Conservation (phyloP, 2,329 filamentous ascomycete species). For the Graphium sp. region DNA sequence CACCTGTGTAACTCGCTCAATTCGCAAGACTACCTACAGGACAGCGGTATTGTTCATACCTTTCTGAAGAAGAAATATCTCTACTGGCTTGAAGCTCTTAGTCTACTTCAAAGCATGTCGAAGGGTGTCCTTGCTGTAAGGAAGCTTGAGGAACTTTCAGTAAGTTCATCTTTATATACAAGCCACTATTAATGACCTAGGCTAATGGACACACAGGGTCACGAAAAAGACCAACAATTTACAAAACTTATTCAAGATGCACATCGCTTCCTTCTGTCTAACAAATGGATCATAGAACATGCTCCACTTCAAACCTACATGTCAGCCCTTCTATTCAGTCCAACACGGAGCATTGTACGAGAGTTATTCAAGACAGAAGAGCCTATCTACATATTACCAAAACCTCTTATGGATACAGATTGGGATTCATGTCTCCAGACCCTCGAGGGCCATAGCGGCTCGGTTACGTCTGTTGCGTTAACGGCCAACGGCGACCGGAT, state of each 20-base stretch:
- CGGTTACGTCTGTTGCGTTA: conserved; percentile 8
- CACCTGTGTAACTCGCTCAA: conserved; percentile 7
- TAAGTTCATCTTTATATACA: conserved; percentile 4
- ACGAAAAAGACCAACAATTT: conserved; percentile 3
- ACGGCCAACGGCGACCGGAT: conserved; percentile 4
- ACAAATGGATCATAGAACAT: conserved; percentile 10
- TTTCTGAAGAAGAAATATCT: conserved; percentile 18
- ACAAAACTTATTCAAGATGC: conserved; percentile 10
- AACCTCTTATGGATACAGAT: neutral
- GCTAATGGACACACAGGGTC: too few relatives aligned
- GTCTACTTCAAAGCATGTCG: conserved; percentile 11
- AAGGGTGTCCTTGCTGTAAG: conserved; percentile 9
- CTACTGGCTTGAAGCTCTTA: conserved; percentile 22
- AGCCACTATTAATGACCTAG: conserved; percentile 2
- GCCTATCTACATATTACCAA: neutral
- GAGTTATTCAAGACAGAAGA: neutral
- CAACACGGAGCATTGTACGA: conserved; percentile 6
- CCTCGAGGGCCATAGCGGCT: neutral
- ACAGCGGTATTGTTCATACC: conserved; percentile 9
- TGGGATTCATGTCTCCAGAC: neutral
- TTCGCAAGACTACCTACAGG: neutral
- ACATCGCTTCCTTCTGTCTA: conserved; percentile 11
- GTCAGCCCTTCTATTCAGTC: conserved; percentile 14
- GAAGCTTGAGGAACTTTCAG: conserved; percentile 8
- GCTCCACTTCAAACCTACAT: conserved; percentile 14